phyloP scores from a whole-genome alignment of 2,329 filamentous ascomycete species.

The Pleoardoris graminearum region DNA sequence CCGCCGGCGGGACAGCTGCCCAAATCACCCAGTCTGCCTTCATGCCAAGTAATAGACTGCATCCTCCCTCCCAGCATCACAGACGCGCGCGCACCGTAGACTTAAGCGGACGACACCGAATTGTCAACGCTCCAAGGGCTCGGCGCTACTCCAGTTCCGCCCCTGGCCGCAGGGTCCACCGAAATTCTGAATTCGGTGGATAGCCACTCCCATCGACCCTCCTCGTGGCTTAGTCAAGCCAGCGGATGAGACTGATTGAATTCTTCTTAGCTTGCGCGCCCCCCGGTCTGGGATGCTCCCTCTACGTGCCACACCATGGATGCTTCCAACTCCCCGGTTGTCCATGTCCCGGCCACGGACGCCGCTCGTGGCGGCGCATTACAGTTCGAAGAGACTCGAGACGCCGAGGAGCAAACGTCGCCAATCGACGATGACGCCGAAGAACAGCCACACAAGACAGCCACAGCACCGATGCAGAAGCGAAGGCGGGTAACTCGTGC shows the following conservation, averaged over 20 bases:
- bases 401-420: constrained; percentile 36
- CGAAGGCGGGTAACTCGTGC: constrained; percentile 50
- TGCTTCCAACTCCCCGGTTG: constrained; percentile 37
- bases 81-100: background rate
- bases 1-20: background rate
- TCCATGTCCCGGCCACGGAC: constrained; percentile 37
- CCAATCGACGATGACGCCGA: constrained; percentile 39
- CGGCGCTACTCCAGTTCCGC: constrained; percentile 16
- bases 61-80: background rate
- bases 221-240: constrained; percentile 25
- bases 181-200: constrained; percentile 11
- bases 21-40: background rate
- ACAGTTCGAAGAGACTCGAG: constrained; percentile 35
- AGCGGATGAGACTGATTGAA: constrained; percentile 19
- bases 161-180: constrained; percentile 12
- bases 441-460: constrained; percentile 38
- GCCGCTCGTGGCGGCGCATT: constrained; percentile 15
- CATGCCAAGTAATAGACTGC: background rate
- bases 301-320: constrained; percentile 37
- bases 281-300: constrained; percentile 20
- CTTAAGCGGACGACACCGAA: constrained; percentile 4
- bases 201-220: constrained; percentile 16
- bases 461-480: constrained; percentile 45
- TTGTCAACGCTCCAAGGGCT: constrained; percentile 13
- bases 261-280: constrained; percentile 24